Evolutionary conservation across 805 yeast species (phyloP), one percentile per base, ranked within the genome.

Genomic region (Pichia heedii): DNA sequence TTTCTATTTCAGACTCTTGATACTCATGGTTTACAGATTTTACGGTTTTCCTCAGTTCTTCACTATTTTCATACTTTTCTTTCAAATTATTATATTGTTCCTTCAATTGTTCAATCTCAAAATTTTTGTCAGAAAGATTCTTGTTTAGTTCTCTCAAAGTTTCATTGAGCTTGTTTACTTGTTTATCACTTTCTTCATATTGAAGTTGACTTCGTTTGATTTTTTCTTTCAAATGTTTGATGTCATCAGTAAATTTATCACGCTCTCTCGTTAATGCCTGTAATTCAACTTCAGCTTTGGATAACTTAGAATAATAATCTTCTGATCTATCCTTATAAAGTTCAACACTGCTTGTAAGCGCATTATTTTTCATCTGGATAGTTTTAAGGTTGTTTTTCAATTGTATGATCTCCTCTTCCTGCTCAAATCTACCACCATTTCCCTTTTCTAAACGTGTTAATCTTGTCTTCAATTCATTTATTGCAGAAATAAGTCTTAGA

Each of bases 281-380:
- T 2, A 83, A 76, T 5, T 85, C 83, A 39, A 79, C 70, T 56
- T 89, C 96, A 2, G 93, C 89, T 40, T 76, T 73, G 54, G 87
- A 94, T 22, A 88, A 67, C 54, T 84, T 84, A 45, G 70, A 69
- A 52, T 73, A 77, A 57, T 85, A 83, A 48, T 80, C 83, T 30
- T 84, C 89, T 29, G 94, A 78, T 48, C 95, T 73, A 16, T 68
- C 62, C 55, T 79, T 81, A 61, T 84, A 87, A 27, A 82, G 65
- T 33, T 74, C 76, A 19, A 81, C 64, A 26, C 75, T 71, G 33
- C 73, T 69, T 1, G 68, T 57, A 26, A 86, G 63, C 26, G 85
- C 81, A 2, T 57, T 54, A 50, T 77, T 79, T 53, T 77, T 80
- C n/a, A 68, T 57, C 33, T 67, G 69, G 15, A 81, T 61, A 2